Percentiles rank a stretch among this genome's conserved stretches.
These are phyloP conservation scores for Diaporthe sp. DNA, from an alignment of 2,329 filamentous ascomycete species.

Conservation along the genomic window DNA sequence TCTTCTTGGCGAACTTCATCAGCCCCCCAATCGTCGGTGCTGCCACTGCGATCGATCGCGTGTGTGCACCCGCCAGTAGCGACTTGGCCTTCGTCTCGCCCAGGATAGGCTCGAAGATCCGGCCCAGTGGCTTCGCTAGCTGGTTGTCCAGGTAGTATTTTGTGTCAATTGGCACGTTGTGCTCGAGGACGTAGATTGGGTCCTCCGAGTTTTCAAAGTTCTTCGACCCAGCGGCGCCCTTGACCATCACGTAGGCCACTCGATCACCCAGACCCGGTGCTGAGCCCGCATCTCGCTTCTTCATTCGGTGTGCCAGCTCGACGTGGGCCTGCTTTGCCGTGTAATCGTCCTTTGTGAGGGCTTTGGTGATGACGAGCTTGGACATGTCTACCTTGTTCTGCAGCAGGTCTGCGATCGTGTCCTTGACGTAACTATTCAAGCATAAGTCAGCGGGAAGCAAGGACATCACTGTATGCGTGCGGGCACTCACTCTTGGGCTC, in stretches of 20 bases:
- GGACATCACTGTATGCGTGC: no score
- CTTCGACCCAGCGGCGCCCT: conserved; percentile 88
- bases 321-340: conserved; percentile 95
- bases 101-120: conserved; percentile 98
- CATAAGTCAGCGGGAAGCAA: conserved; percentile 45
- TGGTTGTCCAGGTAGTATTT: conserved; percentile 99
- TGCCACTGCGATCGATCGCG: conserved; percentile 92
- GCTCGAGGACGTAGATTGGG: conserved; percentile 95
- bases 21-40: conserved; percentile 92
- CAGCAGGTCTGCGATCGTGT: conserved; percentile 92
- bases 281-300: conserved; percentile 94
- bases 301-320: conserved; percentile 95
- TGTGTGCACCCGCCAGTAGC: conserved; percentile 92
- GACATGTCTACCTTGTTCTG: conserved; percentile 99
- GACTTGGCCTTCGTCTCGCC: conserved; percentile 92
- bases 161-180: conserved; percentile 98
- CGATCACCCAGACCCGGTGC: conserved; percentile 94
- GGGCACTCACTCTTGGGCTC: conserved; percentile 87
- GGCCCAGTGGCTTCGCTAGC: conserved; percentile 90
- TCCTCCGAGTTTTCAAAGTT: conserved; percentile 99
- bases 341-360: conserved; percentile 91
- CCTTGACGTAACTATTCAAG: conserved; percentile 85
- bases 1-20: conserved; percentile 99
- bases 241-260: conserved; percentile 98
- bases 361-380: conserved; percentile 98